Conservation (phyloP, 2,329 filamentous ascomycete genomes). For the Dothistroma septosporum region DNA sequence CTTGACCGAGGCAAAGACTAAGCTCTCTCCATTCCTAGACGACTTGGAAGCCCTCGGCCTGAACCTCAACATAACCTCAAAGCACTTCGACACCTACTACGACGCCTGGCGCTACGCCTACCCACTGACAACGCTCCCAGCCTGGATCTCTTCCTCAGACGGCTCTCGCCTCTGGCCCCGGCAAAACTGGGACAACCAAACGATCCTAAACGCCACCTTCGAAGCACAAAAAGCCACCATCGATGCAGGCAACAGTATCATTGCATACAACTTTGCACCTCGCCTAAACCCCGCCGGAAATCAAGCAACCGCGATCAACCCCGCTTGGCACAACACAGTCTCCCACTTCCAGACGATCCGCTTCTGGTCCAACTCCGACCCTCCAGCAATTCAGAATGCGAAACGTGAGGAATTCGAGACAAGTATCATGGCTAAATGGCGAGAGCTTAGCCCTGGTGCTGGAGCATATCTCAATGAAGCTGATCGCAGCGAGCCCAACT, state of each 20-base stretch:
- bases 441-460: slow-evolving; percentile 12
- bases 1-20: background rate
- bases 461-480: slow-evolving; percentile 12
- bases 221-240: background rate
- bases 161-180: background rate
- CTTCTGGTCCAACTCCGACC: background rate
- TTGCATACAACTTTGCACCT: slow-evolving; percentile 6
- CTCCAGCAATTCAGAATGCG: background rate
- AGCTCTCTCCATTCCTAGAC: background rate
- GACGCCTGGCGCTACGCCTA: background rate
- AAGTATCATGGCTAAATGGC: background rate
- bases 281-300: background rate
- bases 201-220: background rate
- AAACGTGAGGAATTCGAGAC: background rate
- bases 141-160: background rate
- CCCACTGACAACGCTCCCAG: background rate
- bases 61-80: background rate
- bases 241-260: background rate
- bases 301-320: slow-evolving; percentile 13
- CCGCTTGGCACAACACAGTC: slow-evolving; percentile 14
- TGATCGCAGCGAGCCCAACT: slow-evolving; percentile 2
- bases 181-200: background rate
- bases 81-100: background rate
- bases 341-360: slow-evolving; percentile 12
- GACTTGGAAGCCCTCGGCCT: background rate